A percentile compares a stretch with the other conserved stretches of the same genome.
These are phyloP conservation scores for Epichloe coenophiala DNA, from an alignment of 2,329 filamentous ascomycete genomes.

Conservation along the genomic window DNA sequence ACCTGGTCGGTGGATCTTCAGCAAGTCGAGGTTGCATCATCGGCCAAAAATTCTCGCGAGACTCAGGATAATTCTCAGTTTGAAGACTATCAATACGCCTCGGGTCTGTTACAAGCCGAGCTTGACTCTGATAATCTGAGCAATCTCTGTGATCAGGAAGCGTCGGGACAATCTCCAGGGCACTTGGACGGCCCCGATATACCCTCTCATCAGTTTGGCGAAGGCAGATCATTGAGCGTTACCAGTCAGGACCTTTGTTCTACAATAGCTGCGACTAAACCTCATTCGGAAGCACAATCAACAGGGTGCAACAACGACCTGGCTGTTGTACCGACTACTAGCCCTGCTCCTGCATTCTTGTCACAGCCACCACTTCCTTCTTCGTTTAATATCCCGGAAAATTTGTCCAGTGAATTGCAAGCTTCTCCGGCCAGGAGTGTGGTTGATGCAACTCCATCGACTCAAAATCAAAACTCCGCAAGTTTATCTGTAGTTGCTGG, in stretches of 20 bases:
- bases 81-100: not conserved
- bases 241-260: not conserved
- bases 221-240: not conserved
- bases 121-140: not conserved
- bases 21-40: not conserved
- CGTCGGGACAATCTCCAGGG: not conserved
- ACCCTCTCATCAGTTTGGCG: constrained; percentile 15
- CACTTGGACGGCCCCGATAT: constrained; percentile 3
- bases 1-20: constrained; percentile 8
- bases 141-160: not conserved
- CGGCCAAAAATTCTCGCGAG: not conserved
- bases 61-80: not conserved
- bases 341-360: constrained; percentile 6
- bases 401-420: not conserved
- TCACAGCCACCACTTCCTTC: constrained; percentile 5
- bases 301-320: not conserved
- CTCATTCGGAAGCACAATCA: not conserved
- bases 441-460: constrained; percentile 3
- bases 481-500: not conserved
- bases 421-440: not conserved
- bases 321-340: not conserved
- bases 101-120: not conserved
- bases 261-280: not conserved
- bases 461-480: not conserved
- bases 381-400: constrained; percentile 4